phyloP scores from a whole-genome alignment of 768 basidiomycete species.

The Cyathus striatus region DNA sequence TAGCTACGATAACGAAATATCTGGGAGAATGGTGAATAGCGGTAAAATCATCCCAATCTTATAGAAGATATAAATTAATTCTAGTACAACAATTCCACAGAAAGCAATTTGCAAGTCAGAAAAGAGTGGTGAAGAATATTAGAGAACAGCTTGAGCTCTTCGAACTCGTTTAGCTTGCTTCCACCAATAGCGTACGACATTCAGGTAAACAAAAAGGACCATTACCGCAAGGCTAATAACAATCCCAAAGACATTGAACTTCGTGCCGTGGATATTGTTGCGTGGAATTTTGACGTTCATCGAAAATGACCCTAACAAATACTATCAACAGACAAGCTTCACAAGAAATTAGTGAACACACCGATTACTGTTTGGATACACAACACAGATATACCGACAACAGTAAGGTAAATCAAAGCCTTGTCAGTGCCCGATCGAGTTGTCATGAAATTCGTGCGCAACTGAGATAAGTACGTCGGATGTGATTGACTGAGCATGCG shows the following conservation, averaged over 20 bases:
- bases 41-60: no score
- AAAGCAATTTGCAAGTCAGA: background rate
- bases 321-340: constrained; percentile 1
- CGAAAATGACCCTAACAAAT: constrained; percentile 55
- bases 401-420: constrained; percentile 59
- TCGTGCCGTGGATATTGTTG: constrained; percentile 36
- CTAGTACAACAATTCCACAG: background rate
- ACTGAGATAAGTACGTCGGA: constrained; percentile 77
- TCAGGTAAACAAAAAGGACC: constrained; percentile 39
- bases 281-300: constrained; percentile 61
- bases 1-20: no score
- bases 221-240: constrained; percentile 41
- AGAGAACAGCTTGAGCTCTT: constrained; percentile 14
- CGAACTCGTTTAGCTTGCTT: constrained; percentile 39
- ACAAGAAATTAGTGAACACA: constrained; percentile 21
- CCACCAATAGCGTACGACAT: constrained; percentile 63
- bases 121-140: constrained; percentile 4
- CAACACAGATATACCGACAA: constrained; percentile 63
- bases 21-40: no score
- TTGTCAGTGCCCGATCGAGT: constrained; percentile 62
- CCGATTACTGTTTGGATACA: constrained; percentile 59
- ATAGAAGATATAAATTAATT: background rate
- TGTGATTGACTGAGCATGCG: constrained; percentile 85
- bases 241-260: constrained; percentile 50
- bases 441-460: constrained; percentile 55